Evolutionary conservation across 1,284 basidiomycete genomes (phyloP).

Genomic region (Austropuccinia psidii): DNA sequence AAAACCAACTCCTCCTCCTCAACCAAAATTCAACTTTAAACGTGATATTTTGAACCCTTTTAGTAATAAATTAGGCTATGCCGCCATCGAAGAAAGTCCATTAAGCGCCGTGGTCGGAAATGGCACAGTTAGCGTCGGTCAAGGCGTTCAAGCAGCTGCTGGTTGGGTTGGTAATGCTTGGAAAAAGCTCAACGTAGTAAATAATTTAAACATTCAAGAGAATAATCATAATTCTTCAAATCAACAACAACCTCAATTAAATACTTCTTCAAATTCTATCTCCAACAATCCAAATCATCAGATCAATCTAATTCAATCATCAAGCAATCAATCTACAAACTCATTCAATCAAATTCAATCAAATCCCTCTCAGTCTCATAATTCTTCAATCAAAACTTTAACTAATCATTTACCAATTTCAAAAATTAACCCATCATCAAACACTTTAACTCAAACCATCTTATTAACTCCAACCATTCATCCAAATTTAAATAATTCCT

Average conservation of each 20-base stretch:
- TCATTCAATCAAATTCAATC: background rate
- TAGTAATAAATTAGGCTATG: conserved; percentile 37
- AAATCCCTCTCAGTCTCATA: no score
- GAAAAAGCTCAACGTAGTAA: conserved; percentile 32
- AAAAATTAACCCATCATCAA: conserved; percentile 17
- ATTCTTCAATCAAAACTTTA: no score
- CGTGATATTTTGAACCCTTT: conserved; percentile 42
- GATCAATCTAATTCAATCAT: no score
- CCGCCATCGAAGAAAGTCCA: conserved; percentile 20
- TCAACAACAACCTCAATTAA: background rate
- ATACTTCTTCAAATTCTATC: no score
- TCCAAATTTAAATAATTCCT: no score
- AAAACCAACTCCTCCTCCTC: conserved; percentile 38
- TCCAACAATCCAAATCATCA: no score
- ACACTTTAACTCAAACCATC: conserved; percentile 6
- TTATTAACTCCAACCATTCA: background rate
- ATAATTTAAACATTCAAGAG: no score
- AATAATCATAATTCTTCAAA: conserved; percentile 21
- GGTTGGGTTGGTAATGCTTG: conserved; percentile 33
- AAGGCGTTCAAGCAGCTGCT: conserved; percentile 24
- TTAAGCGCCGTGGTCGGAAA: conserved; percentile 9
- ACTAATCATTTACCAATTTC: background rate
- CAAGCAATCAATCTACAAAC: no score
- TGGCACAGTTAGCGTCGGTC: conserved; percentile 14
- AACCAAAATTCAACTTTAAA: conserved; percentile 40